phyloP scores from a whole-genome alignment of 371 early-diverging fungal genomes.

The Mucor sp. region DNA sequence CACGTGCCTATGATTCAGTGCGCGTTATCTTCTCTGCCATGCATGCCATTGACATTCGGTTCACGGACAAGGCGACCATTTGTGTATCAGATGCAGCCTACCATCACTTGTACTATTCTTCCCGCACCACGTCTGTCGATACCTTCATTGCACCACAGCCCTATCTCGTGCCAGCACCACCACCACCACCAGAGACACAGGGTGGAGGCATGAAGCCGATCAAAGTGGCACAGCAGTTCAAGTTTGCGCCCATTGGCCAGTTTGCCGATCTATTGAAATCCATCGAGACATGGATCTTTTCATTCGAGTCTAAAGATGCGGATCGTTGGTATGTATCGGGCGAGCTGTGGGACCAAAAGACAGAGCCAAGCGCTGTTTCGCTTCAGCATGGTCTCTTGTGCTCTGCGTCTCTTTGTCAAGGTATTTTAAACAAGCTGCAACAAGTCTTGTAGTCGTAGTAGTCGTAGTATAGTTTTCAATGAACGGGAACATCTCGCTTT shows the following conservation, averaged over 20 bases:
- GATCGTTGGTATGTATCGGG: slow-evolving; percentile 10
- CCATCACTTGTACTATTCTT: slow-evolving; percentile 32
- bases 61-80: slow-evolving; percentile 32
- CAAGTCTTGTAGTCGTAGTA: not conserved
- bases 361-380: slow-evolving; percentile 45
- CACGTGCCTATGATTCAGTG: slow-evolving; percentile 54
- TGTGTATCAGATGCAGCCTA: slow-evolving; percentile 49
- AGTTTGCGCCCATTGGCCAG: slow-evolving; percentile 35
- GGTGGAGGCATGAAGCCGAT: slow-evolving; percentile 22
- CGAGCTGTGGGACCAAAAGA: not conserved
- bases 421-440: slow-evolving; percentile 15
- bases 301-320: slow-evolving; percentile 4
- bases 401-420: slow-evolving; percentile 43
- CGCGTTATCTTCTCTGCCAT: slow-evolving; percentile 58
- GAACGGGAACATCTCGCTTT: not conserved
- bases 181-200: not conserved
- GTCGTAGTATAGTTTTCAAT: too few relatives aligned
- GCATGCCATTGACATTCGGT: slow-evolving; percentile 47
- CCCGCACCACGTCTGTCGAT: slow-evolving; percentile 1
- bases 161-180: slow-evolving; percentile 15
- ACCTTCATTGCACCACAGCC: slow-evolving; percentile 23
- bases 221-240: slow-evolving; percentile 39
- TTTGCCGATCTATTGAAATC: slow-evolving; percentile 32
- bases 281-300: slow-evolving; percentile 42
- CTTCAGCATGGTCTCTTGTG: slow-evolving; percentile 51